Percentiles rank a stretch among this genome's conserved stretches.
These are phyloP conservation scores for Sarcomyxa edulis DNA, from an alignment of 768 basidiomycete species.

Conservation along the genomic window DNA sequence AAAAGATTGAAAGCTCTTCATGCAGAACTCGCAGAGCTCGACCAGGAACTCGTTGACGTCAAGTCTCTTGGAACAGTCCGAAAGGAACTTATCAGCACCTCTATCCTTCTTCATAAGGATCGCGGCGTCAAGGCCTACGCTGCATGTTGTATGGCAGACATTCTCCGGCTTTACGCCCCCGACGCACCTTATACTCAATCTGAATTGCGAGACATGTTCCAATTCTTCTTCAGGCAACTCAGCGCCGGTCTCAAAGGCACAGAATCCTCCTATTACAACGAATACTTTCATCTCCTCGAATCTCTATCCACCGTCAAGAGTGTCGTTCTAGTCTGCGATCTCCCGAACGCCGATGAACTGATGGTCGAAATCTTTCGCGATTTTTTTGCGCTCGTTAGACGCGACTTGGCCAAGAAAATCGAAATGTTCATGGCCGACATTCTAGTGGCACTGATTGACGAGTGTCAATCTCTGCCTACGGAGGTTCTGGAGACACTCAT, in stretches of 20 bases:
- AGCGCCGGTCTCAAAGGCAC: conserved; percentile 64
- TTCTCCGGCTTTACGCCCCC: conserved; percentile 90
- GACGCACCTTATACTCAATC: conserved; percentile 91
- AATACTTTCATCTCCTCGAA: conserved; percentile 94
- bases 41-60: conserved; percentile 83
- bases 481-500: conserved; percentile 80
- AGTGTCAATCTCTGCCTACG: conserved; percentile 68
- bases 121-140: conserved; percentile 92
- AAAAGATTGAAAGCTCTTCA: conserved; percentile 84
- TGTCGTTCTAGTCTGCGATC: conserved; percentile 89
- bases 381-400: conserved; percentile 76
- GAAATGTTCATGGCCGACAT: conserved; percentile 88
- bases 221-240: conserved; percentile 92
- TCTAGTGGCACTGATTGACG: conserved; percentile 84
- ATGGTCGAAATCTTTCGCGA: conserved; percentile 79
- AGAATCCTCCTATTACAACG: conserved; percentile 81
- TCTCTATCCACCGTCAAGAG: conserved; percentile 92
- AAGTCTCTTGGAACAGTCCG: conserved; percentile 63
- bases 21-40: conserved; percentile 70
- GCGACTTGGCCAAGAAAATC: conserved; percentile 70
- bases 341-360: conserved; percentile 81
- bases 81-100: conserved; percentile 73
- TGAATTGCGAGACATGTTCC: conserved; percentile 93
- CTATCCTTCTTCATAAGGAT: conserved; percentile 91
- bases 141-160: conserved; percentile 91